Base-by-base conservation (phyloP, 768 basidiomycete genomes). In the Mycena chlorophos region DNA sequence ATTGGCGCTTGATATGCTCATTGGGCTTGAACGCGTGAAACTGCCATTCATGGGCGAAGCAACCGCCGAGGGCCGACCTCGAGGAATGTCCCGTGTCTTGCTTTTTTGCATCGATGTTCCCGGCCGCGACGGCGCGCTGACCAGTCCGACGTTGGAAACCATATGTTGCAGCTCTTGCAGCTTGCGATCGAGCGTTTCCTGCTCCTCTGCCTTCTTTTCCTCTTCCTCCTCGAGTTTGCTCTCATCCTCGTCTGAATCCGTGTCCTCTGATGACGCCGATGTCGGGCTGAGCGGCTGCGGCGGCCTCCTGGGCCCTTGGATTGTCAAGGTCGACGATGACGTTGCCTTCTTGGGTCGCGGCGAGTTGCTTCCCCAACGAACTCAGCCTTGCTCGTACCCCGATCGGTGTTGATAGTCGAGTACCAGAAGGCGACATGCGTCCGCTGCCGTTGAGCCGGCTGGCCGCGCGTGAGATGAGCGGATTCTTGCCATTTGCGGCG, bases 81-180 rank as follows among this genome's bases (percentile, higher is more conserved):
- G 80, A 34, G 73, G 71, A 26, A 69, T 59, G n/a, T 66, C 71
- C 61, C 77, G 79, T 16, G 67, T 74, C 63, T 79, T 79, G 23
- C 63, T 67, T 31, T 64, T 69, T 14, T 29, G 40, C 45, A 46
- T 50, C 17, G 60, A 17, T 27, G 38, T 27, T 22, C 43, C 48
- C 12, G 69, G 67, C 37, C 71, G 69, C 39, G 69, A 59, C 26
- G 60, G 51, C 14, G 72, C 69, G 46, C 75, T 77, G 38, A 91
- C 85, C 19, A 94, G 77, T 1, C 91, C 91, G 20, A 93, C 89
- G 56, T 78, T 84, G 1, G 86, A 90, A 74, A 93, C 87, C 78
- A 87, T 83, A 50, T 67, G 77, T 65, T 89, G 82, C 19, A 93
- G 73, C 28, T 87, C 82, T 45, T 79, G 76, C 12, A 93, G 75